Conservation (phyloP, 305 asterid species). For the Petunia hybrid region DNA sequence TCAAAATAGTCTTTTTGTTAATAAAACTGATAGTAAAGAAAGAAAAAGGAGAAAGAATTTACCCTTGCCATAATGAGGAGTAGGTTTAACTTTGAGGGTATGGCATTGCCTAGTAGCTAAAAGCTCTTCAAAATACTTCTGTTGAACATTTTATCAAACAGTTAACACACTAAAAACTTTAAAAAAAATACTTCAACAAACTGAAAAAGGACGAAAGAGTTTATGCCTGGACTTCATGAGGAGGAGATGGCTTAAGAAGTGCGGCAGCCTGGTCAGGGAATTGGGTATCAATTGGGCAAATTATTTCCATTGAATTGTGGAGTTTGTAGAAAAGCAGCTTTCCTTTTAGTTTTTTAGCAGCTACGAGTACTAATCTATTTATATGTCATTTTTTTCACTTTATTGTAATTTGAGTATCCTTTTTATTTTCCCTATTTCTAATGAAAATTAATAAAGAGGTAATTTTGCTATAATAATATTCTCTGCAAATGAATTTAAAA, state of each 20-base stretch:
- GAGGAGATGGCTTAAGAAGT: constrained; percentile 68
- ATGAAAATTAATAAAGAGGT: too few species aligned
- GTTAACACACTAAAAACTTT: constrained; percentile 10
- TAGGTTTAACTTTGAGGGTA: constrained; percentile 58
- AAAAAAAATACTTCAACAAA: constrained; percentile 2
- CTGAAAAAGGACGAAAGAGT: not conserved
- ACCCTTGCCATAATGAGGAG: constrained; percentile 76
- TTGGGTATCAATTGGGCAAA: constrained; percentile 56
- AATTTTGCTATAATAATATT: too few species aligned
- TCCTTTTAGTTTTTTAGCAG: not conserved
- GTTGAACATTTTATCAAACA: constrained; percentile 22
- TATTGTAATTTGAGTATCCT: not conserved
- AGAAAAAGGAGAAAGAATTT: constrained; percentile 13
- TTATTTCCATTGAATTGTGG: constrained; percentile 39
- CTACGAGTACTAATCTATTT: too few species aligned
- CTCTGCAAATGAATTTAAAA: too few species aligned
- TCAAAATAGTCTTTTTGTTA: not conserved
- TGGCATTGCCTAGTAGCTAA: constrained; percentile 53
- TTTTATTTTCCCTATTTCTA: too few species aligned
- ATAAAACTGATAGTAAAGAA: not conserved
- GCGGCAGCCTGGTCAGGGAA: constrained; percentile 56
- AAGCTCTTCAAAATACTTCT: constrained; percentile 74
- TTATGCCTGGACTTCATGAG: constrained; percentile 61
- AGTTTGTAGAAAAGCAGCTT: not conserved
- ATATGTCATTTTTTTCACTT: not conserved